A percentile compares a stretch with the other conserved stretches of the same genome.
Evolutionary conservation across 768 basidiomycete species (phyloP).

Genomic region (Termitomyces sp.): DNA sequence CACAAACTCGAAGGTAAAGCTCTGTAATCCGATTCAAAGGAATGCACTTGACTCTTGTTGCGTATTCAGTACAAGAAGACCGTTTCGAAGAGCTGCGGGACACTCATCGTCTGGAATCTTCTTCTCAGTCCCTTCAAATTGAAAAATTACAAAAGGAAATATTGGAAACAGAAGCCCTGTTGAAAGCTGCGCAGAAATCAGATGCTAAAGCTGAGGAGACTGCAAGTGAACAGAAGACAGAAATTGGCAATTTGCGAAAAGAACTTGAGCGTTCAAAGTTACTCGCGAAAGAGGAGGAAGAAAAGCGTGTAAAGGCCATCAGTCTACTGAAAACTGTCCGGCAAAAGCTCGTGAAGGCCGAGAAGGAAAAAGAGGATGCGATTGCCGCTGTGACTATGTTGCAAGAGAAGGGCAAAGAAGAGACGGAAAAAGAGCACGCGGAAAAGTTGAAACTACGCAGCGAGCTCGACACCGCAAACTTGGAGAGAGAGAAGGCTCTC

Average conservation of each 20-base stretch:
- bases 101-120: conserved; percentile 72
- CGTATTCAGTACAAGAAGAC: conserved; percentile 66
- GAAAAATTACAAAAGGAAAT: conserved; percentile 65
- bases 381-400: conserved; percentile 46
- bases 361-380: conserved; percentile 86
- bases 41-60: conserved; percentile 1
- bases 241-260: conserved; percentile 51
- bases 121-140: conserved; percentile 74
- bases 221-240: conserved; percentile 41
- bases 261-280: conserved; percentile 60
- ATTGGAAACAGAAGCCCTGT: conserved; percentile 61
- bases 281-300: conserved; percentile 87
- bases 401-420: conserved; percentile 49
- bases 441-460: conserved; percentile 51
- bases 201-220: conserved; percentile 44
- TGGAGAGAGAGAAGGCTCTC: conserved; percentile 58
- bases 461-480: conserved; percentile 56
- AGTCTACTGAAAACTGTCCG: conserved; percentile 91
- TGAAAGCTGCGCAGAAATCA: conserved; percentile 51
- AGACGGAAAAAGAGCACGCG: conserved; percentile 47
- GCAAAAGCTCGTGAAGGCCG: conserved; percentile 93
- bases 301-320: conserved; percentile 93
- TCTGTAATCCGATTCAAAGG: not conserved
- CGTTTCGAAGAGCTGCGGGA: conserved; percentile 82
- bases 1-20: conserved; percentile 65